Base-by-base conservation (phyloP, 1,284 basidiomycete species). In the Cutaneotrichosporon curvatum region DNA sequence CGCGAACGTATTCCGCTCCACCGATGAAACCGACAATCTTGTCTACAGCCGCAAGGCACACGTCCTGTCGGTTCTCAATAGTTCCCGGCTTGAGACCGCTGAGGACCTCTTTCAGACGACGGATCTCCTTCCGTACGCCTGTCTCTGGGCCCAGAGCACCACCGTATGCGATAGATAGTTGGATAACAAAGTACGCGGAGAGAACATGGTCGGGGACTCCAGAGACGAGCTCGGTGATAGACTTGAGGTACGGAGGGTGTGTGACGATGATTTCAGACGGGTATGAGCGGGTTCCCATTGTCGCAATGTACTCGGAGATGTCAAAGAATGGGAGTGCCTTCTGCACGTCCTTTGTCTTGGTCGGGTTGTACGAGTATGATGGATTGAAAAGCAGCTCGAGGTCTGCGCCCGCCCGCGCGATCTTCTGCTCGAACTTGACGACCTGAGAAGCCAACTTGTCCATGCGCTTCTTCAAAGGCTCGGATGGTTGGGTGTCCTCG, bases 41-140 rank as follows among this genome's bases (percentile, higher is more conserved):
- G 45, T 74, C 69, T 5, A 77, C 63, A 23, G 65, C 61, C 8
- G 55, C 55, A 16, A 78, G 59, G 54, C 78, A 79, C 28, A 72
- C 59, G 59, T 91, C 85, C 28, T 81, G 78, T 25, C 94, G 79
- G 60, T 94, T 85, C 46, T 85, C 83, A 33, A 85, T 76, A 2
- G 83, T 85, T 34, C 91, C 94, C 53, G 84, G 84, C 72, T 89
- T 89, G 61, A 95, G 80, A 3, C 94, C 94, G 35, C 78, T 79
- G 37, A 95, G 73, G 28, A 78, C 73, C 66, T 90, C 87, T 36
- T 80, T 71, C 37, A 95, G 75, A 23, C 76, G 73, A 14, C 84
- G 77, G 45, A 81, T 77, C 10, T 84, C 81, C 67, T 83, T 78
- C 80, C 87, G 84, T 25, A 87, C 77, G 51, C 82, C 78, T 0